Evolutionary conservation across 257 asterid genomes (phyloP).

Genomic region (Anisodus acutangulus): DNA sequence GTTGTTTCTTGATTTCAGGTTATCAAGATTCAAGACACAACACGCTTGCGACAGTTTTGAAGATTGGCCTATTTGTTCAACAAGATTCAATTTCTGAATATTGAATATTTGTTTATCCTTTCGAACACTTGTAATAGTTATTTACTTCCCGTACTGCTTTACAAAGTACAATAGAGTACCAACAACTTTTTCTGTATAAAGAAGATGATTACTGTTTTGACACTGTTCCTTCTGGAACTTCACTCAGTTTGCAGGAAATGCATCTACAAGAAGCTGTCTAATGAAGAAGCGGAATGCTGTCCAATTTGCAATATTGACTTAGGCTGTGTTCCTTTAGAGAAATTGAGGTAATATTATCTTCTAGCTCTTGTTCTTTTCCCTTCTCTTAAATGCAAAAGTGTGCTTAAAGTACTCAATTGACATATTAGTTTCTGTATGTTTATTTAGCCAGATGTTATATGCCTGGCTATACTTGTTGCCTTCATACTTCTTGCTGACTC

Average conservation of each 20-base stretch:
- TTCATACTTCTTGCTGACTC: not conserved
- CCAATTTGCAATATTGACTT: conserved; percentile 86
- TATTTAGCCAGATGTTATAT: not conserved
- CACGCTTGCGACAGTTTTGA: no score
- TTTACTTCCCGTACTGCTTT: no score
- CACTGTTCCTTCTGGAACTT: conserved; percentile 32
- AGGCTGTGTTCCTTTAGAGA: conserved; percentile 89
- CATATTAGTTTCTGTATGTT: not conserved
- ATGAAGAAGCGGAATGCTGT: conserved; percentile 87
- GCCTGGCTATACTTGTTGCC: not conserved
- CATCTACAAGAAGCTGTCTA: conserved; percentile 78
- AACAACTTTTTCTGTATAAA: not conserved
- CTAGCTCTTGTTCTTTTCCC: conserved; percentile 28
- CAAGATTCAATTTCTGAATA: no score
- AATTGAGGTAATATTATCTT: conserved; percentile 68
- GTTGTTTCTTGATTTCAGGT: no score
- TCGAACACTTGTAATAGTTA: no score
- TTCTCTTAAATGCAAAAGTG: not conserved
- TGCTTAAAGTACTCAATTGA: conserved; percentile 17
- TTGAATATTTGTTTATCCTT: no score
- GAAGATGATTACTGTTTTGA: not conserved
- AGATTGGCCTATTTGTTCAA: no score
- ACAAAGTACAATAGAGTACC: no score
- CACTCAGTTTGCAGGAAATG: conserved; percentile 87
- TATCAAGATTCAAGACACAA: no score